These are phyloP conservation scores for Sextonia rubra DNA, from an alignment of 164 flowering plant genomes.

Conservation along the genomic window DNA sequence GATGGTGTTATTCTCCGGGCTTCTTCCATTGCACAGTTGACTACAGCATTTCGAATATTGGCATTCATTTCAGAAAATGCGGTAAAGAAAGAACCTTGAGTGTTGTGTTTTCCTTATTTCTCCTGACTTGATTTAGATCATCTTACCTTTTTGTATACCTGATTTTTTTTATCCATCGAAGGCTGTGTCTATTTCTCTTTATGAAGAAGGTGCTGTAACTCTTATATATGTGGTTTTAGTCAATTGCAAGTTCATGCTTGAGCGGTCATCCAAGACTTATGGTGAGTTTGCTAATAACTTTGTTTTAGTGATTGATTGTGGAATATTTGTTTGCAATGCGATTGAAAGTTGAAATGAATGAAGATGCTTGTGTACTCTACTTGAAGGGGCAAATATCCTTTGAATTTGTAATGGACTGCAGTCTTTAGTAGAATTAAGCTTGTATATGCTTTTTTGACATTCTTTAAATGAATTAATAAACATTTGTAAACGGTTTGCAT, in stretches of 20 bases:
- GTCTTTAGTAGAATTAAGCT: not conserved
- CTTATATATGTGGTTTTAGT: slow-evolving; percentile 69
- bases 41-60: slow-evolving; percentile 84
- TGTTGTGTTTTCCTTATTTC: not conserved
- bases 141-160: slow-evolving; percentile 1
- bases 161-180: slow-evolving; percentile 27
- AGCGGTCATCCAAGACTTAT: slow-evolving; percentile 81
- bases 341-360: too few relatives aligned
- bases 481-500: not conserved
- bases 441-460: too few relatives aligned
- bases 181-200: slow-evolving; percentile 83
- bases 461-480: not conserved
- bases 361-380: too few relatives aligned
- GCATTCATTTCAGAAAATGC: slow-evolving; percentile 89
- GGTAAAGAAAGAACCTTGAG: slow-evolving; percentile 33
- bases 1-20: slow-evolving; percentile 84
- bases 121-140: not conserved
- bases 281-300: slow-evolving; percentile 34
- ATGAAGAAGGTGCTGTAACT: slow-evolving; percentile 84
- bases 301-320: not conserved
- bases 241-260: slow-evolving; percentile 85
- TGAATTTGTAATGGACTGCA: too few relatives aligned
- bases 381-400: too few relatives aligned
- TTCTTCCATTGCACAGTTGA: slow-evolving; percentile 78
- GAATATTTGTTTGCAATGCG: not conserved